Conservation (phyloP, 345 rosid genomes). For the Eucalyptus sp. region DNA sequence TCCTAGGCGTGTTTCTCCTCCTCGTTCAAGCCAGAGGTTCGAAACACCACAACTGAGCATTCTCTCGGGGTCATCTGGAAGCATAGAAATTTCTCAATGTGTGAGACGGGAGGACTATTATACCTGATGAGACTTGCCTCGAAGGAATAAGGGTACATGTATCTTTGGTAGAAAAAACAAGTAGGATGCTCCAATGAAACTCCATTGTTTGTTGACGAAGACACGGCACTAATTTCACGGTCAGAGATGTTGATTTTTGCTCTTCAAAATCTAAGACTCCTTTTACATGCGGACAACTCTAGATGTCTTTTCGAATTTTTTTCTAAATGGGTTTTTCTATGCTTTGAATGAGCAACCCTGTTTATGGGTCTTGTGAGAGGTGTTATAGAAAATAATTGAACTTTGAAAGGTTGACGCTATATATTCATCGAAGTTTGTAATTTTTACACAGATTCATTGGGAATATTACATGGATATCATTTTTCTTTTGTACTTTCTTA, state of each 20-base stretch:
- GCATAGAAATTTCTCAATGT: background rate
- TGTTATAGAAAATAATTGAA: rapidly evolving
- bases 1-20: background rate
- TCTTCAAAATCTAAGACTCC: background rate
- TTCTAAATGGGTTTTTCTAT: background rate
- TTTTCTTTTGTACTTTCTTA: background rate
- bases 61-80: background rate
- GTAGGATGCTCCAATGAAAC: background rate
- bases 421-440: background rate
- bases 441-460: rapidly evolving
- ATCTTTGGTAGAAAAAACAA: too few species aligned
- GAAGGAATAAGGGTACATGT: background rate
- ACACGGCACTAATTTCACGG: background rate
- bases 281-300: background rate
- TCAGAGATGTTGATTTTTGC: background rate
- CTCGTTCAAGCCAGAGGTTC: background rate
- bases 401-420: too few species aligned
- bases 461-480: background rate
- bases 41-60: background rate
- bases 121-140: background rate
- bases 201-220: background rate
- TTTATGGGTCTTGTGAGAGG: background rate
- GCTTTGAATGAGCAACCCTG: background rate
- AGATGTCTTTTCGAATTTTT: background rate
- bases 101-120: background rate